phyloP scores from a whole-genome alignment of 768 basidiomycete species.

The Russula vinacea region DNA sequence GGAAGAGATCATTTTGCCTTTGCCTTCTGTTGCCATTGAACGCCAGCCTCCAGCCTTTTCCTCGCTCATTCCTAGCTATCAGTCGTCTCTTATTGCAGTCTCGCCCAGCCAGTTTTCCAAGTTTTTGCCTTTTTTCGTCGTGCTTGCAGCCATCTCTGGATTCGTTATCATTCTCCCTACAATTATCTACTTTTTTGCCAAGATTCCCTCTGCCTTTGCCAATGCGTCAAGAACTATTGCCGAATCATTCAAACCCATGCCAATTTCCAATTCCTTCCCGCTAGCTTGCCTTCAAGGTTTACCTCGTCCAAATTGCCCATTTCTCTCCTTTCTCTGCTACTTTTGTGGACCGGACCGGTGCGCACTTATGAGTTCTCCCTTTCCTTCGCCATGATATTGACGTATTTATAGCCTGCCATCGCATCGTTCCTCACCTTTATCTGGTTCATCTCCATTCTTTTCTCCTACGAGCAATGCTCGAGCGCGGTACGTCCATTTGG shows the following conservation, averaged over 20 bases:
- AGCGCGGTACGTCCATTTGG: neutral
- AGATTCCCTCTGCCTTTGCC: neutral
- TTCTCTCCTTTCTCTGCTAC: neutral
- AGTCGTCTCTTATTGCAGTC: constrained; percentile 9
- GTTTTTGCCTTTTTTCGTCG: constrained; percentile 1
- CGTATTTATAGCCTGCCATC: neutral
- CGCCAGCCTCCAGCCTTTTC: neutral
- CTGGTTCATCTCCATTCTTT: neutral
- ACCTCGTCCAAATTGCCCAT: neutral
- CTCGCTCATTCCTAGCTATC: constrained; percentile 3
- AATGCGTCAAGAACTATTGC: neutral
- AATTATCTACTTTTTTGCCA: neutral
- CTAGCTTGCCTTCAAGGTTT: neutral
- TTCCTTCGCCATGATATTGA: neutral
- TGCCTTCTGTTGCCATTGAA: constrained; percentile 2
- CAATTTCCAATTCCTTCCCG: neutral
- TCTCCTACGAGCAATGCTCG: neutral
- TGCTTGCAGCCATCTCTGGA: constrained; percentile 6
- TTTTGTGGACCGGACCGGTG: constrained; percentile 19
- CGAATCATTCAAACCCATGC: neutral
- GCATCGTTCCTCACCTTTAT: neutral
- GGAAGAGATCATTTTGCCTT: neutral
- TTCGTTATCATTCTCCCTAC: neutral
- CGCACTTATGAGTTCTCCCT: neutral
- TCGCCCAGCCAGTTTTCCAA: neutral